Evolutionary conservation across 805 yeast species (phyloP).

Genomic region (Saccharomycopsis sp.): DNA sequence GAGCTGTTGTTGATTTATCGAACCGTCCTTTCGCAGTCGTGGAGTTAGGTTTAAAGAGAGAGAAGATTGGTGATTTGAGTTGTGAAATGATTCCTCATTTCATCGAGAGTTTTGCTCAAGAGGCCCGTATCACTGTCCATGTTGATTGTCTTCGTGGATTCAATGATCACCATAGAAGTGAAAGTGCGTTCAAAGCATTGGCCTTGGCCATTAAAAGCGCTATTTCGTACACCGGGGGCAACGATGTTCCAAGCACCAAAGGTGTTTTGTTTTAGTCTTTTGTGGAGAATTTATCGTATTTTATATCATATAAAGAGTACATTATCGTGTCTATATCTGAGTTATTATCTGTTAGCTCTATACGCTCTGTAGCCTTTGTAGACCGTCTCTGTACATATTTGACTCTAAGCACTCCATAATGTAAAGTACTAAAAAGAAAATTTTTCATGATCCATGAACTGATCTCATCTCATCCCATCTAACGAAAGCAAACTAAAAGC

Average conservation of each 20-base stretch:
- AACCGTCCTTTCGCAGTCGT: constrained; percentile 89
- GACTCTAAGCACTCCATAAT: too few species aligned
- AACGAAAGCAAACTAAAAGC: too few species aligned
- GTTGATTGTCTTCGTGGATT: constrained; percentile 91
- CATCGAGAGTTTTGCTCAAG: constrained; percentile 86
- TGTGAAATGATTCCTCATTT: constrained; percentile 99
- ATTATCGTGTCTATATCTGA: background rate
- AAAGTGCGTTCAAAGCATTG: constrained; percentile 91
- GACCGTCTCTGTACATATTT: too few species aligned
- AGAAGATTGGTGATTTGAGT: constrained; percentile 84
- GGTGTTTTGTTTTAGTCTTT: constrained; percentile 66
- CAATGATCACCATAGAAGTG: constrained; percentile 96
- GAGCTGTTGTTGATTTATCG: constrained; percentile 94
- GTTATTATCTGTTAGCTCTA: constrained; percentile 1
- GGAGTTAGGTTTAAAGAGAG: constrained; percentile 85
- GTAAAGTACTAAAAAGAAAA: too few species aligned
- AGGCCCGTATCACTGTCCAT: constrained; percentile 85
- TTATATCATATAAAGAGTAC: background rate
- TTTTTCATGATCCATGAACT: too few species aligned
- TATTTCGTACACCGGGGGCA: constrained; percentile 68
- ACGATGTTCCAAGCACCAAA: constrained; percentile 94
- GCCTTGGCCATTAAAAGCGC: constrained; percentile 92
- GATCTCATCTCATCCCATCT: too few species aligned
- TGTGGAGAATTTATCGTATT: background rate
- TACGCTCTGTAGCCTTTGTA: too few species aligned